Conservation (phyloP, 202 grass and related monocot species). For the Bolboschoenoplectus hybrid region DNA sequence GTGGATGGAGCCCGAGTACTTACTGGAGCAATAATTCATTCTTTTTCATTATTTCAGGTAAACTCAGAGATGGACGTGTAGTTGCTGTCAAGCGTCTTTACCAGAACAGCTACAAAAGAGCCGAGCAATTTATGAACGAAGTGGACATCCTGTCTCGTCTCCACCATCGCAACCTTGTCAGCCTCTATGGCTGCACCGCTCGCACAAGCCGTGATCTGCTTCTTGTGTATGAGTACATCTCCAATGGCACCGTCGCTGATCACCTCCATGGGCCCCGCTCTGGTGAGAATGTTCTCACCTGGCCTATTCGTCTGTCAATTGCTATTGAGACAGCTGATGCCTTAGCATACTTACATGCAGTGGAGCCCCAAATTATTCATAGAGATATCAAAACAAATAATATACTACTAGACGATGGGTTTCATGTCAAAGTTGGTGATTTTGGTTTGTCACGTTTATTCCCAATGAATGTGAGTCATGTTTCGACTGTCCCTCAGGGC, state of each 20-base stretch:
- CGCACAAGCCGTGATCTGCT: conserved; percentile 65
- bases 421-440: conserved; percentile 91
- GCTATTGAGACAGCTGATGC: conserved; percentile 92
- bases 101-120: conserved; percentile 63
- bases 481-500: conserved; percentile 92
- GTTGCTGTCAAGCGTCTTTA: conserved; percentile 92
- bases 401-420: conserved; percentile 70
- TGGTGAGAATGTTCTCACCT: conserved; percentile 50
- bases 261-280: conserved; percentile 66
- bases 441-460: conserved; percentile 81
- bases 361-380: conserved; percentile 75
- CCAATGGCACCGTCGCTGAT: conserved; percentile 90
- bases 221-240: conserved; percentile 75
- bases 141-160: conserved; percentile 75
- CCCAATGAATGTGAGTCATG: conserved; percentile 71
- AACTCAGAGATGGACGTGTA: conserved; percentile 68
- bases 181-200: conserved; percentile 80
- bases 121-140: conserved; percentile 86
- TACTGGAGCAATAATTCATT: background rate
- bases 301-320: conserved; percentile 68
- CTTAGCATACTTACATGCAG: conserved; percentile 66
- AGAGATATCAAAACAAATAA: conserved; percentile 90
- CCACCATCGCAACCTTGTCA: conserved; percentile 79
- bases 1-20: background rate
- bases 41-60: conserved; percentile 48